phyloP scores from a whole-genome alignment of 495 filamentous ascomycete species.

The Pseudevernia furfuracea region DNA sequence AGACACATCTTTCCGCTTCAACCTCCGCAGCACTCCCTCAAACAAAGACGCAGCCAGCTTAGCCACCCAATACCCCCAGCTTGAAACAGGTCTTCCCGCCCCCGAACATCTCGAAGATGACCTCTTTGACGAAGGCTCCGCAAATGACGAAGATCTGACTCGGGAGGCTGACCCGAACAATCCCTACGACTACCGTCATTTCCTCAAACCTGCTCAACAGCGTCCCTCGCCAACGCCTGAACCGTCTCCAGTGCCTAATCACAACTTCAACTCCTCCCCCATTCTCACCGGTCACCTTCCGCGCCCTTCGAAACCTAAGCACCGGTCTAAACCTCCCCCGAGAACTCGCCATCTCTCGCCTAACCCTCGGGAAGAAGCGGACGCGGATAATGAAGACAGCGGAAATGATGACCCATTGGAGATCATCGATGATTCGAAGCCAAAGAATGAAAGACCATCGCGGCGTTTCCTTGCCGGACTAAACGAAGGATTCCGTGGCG shows the following conservation, averaged over 20 bases:
- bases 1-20: conserved; percentile 48
- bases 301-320: conserved; percentile 12
- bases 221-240: conserved; percentile 19
- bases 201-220: conserved; percentile 31
- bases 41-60: conserved; percentile 40
- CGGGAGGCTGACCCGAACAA: conserved; percentile 42
- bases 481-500: conserved; percentile 18
- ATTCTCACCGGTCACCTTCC: background rate
- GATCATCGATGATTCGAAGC: conserved; percentile 22
- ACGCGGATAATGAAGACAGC: conserved; percentile 24
- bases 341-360: conserved; percentile 16
- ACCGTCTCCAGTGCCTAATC: conserved; percentile 17
- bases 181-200: conserved; percentile 54
- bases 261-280: conserved; percentile 10
- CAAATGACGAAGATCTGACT: conserved; percentile 38
- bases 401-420: conserved; percentile 22
- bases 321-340: conserved; percentile 4
- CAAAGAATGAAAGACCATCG: conserved; percentile 16
- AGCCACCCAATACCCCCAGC: conserved; percentile 40
- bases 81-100: conserved; percentile 37
- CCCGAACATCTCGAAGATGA: conserved; percentile 35
- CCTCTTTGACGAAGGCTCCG: conserved; percentile 32
- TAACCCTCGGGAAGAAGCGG: conserved; percentile 18
- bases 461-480: conserved; percentile 14
- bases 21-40: conserved; percentile 43